phyloP scores from a whole-genome alignment of 1,139 yeast genomes.

The Zhuliangozyma parablackwelliae region DNA sequence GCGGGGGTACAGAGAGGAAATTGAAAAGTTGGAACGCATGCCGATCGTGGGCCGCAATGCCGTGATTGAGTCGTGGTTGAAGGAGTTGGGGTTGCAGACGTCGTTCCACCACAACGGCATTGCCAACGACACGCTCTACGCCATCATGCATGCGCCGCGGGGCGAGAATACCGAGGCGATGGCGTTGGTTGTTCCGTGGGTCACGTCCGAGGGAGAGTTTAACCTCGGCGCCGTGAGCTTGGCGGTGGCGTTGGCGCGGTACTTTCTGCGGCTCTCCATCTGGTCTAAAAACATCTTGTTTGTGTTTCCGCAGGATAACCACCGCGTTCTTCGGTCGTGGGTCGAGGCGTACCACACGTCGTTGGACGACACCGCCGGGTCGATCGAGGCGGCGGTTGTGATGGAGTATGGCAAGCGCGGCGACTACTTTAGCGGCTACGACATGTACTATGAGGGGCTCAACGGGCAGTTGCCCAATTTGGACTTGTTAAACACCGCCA shows the following conservation, averaged over 20 bases:
- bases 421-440: constrained; percentile 73
- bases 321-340: constrained; percentile 75
- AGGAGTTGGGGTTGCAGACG: constrained; percentile 70
- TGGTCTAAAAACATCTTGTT: constrained; percentile 94
- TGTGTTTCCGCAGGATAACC: constrained; percentile 75
- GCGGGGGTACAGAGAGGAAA: constrained; percentile 74
- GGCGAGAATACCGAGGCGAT: constrained; percentile 97
- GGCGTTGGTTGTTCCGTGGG: constrained; percentile 89
- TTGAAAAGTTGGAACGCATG: constrained; percentile 35
- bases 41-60: constrained; percentile 35
- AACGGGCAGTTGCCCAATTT: constrained; percentile 95
- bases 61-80: constrained; percentile 55
- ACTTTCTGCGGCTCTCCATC: constrained; percentile 78
- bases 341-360: constrained; percentile 90
- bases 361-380: constrained; percentile 88
- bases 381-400: constrained; percentile 87
- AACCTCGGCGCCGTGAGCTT: constrained; percentile 83
- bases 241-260: constrained; percentile 69
- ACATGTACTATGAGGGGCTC: constrained; percentile 77
- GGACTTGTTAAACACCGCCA: constrained; percentile 81
- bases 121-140: constrained; percentile 57
- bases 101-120: constrained; percentile 37
- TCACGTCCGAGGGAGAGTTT: constrained; percentile 48
- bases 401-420: constrained; percentile 65
- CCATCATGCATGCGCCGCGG: constrained; percentile 84